Evolutionary conservation across 1,284 basidiomycete species (phyloP), one percentile per base, ranked within the genome.

Genomic region (Taiwanofungus camphoratus): DNA sequence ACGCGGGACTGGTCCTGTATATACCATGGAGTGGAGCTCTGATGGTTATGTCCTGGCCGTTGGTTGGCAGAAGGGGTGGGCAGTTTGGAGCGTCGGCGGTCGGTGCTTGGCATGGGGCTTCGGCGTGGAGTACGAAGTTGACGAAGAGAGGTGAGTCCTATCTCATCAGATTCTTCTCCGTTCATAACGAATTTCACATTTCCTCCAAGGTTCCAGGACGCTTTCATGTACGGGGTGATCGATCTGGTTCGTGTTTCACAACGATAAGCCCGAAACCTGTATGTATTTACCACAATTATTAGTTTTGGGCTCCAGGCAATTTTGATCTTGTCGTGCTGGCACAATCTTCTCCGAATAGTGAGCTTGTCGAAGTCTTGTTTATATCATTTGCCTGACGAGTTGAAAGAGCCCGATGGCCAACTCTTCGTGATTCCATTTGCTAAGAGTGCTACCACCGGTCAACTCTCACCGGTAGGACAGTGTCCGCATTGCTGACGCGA

Each of bases 41-140:
- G 96, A 99, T 63, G 96, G 95, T 1, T 92, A 96, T 63, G 92
- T 91, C 1, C 72, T 99, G n/a, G 94, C 93, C n/a, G 91, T 93
- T 1, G 94, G 91, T 0, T 98, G 92, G 84, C 75, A 82, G 49
- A 66, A 78, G 45, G 94, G 92, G 3, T 96, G 93, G 88, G 88
- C 85, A 0, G 76, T 96, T 3, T 92, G 93, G 72, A 94, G 88
- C 59, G 84, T 95, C 23, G 89, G 90, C 20, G 94, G 96, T 9
- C 74, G 92, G 48, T 85, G 92, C 62, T 69, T 92, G 44, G 82
- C 82, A 5, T 84, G 80, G 68, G 79, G 73, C 19, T 82, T 86
- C 64, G 90, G 79, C 33, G 71, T 81, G 5, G 80, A 84, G 36
- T 83, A 79, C 51, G 69, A 63, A 38, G 73, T 86, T 32, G 79